Evolutionary conservation across 495 filamentous ascomycete genomes (phyloP).

Genomic region (Penicillium taxi): DNA sequence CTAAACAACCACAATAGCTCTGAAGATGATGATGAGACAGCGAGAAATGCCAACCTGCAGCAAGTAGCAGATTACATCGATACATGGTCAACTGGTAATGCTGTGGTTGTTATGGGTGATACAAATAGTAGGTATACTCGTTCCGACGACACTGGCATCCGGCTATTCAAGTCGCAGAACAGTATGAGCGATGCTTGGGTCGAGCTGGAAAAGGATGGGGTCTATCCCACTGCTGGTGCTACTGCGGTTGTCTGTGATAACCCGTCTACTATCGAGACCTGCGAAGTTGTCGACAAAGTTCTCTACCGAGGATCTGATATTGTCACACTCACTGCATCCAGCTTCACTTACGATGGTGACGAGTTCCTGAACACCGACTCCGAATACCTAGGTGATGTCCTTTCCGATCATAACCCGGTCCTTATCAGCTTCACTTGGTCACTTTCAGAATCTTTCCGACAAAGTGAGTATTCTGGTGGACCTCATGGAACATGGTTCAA

Average conservation of each 20-base stretch:
- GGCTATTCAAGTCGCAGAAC: slow-evolving; percentile 36
- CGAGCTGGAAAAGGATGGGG: slow-evolving; percentile 35
- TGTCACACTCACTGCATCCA: slow-evolving; percentile 32
- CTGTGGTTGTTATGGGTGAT: slow-evolving; percentile 53
- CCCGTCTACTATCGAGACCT: slow-evolving; percentile 38
- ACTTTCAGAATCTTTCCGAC: slow-evolving; percentile 28
- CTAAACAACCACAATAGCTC: slow-evolving; percentile 13
- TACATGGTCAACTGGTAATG: slow-evolving; percentile 44
- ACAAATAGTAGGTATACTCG: slow-evolving; percentile 53
- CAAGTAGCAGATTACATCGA: slow-evolving; percentile 50
- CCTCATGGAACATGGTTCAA: slow-evolving; percentile 49
- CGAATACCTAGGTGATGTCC: slow-evolving; percentile 22
- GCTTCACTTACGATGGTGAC: slow-evolving; percentile 41
- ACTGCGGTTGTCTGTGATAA: slow-evolving; percentile 37
- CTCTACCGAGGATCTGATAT: slow-evolving; percentile 46
- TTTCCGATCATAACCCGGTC: slow-evolving; percentile 57
- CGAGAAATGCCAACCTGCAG: slow-evolving; percentile 46
- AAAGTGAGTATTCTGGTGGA: slow-evolving; percentile 46
- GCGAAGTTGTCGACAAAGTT: slow-evolving; percentile 59
- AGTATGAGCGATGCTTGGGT: slow-evolving; percentile 48
- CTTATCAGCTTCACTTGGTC: slow-evolving; percentile 47
- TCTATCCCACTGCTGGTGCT: slow-evolving; percentile 34
- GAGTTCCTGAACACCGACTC: slow-evolving; percentile 47
- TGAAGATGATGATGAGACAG: slow-evolving; percentile 37
- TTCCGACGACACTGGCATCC: slow-evolving; percentile 37